A percentile compares a stretch with the other conserved stretches of the same genome.
Evolutionary conservation across 495 filamentous ascomycete species (phyloP).

Genomic region (Pseudoneurospora amorphoporcata): DNA sequence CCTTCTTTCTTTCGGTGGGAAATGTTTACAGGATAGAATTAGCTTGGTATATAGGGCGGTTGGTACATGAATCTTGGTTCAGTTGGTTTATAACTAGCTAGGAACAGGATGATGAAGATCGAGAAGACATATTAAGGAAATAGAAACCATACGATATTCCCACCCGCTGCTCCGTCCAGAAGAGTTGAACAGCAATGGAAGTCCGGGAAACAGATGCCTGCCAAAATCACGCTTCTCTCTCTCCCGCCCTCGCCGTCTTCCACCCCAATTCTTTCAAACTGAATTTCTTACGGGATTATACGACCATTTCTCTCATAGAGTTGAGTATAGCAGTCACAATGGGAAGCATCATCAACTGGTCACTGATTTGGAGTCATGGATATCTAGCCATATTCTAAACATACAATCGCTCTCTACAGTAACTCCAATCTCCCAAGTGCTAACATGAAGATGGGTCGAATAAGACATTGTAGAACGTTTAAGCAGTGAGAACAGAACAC

Average conservation of each 20-base stretch:
- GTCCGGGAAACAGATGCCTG: too few relatives aligned
- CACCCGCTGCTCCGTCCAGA: too few relatives aligned
- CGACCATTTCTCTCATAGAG: not conserved
- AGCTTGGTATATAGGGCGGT: not conserved
- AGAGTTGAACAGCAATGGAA: too few relatives aligned
- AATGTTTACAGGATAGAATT: not conserved
- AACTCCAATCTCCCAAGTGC: not conserved
- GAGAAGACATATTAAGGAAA: too few relatives aligned
- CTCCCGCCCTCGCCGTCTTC: too few relatives aligned
- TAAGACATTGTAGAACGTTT: not conserved
- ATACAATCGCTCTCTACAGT: not conserved
- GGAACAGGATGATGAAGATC: too few relatives aligned
- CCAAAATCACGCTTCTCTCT: too few relatives aligned
- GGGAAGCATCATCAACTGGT: not conserved
- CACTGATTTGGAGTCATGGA: not conserved
- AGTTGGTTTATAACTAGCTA: not conserved
- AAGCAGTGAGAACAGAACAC: not conserved
- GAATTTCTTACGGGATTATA: not conserved
- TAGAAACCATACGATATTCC: too few relatives aligned
- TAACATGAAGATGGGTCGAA: not conserved
- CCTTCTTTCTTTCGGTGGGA: not conserved
- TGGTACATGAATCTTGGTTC: not conserved
- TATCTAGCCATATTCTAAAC: not conserved
- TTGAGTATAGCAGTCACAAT: not conserved
- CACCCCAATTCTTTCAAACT: too few relatives aligned